Conservation (phyloP, 768 basidiomycete genomes). For the Gymnopilus junonius region DNA sequence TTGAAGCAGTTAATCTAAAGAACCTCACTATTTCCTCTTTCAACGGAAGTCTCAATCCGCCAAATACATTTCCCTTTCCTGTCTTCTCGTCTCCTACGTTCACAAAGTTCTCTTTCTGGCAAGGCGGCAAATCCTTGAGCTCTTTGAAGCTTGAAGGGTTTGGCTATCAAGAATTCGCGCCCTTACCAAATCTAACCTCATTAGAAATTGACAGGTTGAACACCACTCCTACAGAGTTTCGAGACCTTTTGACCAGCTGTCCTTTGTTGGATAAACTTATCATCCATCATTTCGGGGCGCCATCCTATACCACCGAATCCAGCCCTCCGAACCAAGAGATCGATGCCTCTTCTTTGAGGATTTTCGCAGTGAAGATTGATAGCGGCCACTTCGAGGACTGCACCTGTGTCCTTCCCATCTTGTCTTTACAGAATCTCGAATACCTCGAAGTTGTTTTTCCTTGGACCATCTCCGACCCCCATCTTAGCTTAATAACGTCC, state of each 20-base stretch:
- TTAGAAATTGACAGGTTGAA: slow-evolving; percentile 23
- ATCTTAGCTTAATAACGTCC: slow-evolving; percentile 4
- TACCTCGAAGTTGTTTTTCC: slow-evolving; percentile 30
- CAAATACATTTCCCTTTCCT: background rate
- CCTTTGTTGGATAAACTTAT: slow-evolving; percentile 21
- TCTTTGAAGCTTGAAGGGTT: slow-evolving; percentile 21
- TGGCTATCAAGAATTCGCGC: slow-evolving; percentile 7
- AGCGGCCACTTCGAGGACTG: slow-evolving; percentile 14
- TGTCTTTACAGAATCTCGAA: slow-evolving; percentile 33
- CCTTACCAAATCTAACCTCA: slow-evolving; percentile 14
- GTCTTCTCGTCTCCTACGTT: background rate
- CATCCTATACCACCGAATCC: background rate
- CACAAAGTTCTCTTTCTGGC: background rate
- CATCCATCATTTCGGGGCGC: slow-evolving; percentile 12
- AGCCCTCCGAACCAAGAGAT: slow-evolving; percentile 4
- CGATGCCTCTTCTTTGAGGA: slow-evolving; percentile 24
- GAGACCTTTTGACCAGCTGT: slow-evolving; percentile 18
- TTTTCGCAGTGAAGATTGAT: slow-evolving; percentile 28
- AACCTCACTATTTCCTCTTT: background rate
- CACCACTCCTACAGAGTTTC: slow-evolving; percentile 16
- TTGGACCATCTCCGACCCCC: slow-evolving; percentile 8
- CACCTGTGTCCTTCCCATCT: slow-evolving; percentile 23
- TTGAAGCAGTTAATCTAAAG: background rate
- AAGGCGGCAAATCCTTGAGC: background rate
- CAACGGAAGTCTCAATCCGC: background rate